A percentile compares a stretch with the other conserved stretches of the same genome.
These are phyloP conservation scores for Pseudopithomyces maydicus DNA, from an alignment of 2,329 filamentous ascomycete genomes.

Conservation along the genomic window DNA sequence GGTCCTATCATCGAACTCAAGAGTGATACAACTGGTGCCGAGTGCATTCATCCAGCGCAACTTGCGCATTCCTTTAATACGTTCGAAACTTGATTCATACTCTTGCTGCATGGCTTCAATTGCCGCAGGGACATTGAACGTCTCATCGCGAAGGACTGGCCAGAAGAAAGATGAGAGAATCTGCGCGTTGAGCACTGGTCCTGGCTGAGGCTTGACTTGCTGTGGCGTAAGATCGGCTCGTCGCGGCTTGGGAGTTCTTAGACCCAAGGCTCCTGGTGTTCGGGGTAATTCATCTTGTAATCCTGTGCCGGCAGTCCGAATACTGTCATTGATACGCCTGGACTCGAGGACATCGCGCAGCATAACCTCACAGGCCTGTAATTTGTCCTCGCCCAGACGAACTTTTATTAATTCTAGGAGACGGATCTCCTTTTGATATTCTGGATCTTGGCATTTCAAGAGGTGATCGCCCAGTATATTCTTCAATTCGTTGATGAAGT, in stretches of 20 bases:
- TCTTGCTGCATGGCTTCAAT: constrained; percentile 66
- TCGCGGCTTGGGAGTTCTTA: constrained; percentile 33
- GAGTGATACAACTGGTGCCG: constrained; percentile 77
- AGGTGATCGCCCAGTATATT: constrained; percentile 85
- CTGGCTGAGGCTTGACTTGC: constrained; percentile 37
- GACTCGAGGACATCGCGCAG: constrained; percentile 90
- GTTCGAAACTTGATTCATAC: constrained; percentile 78
- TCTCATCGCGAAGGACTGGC: constrained; percentile 77
- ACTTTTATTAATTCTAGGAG: constrained; percentile 87
- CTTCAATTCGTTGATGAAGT: constrained; percentile 95
- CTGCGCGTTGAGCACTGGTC: constrained; percentile 68
- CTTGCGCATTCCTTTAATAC: constrained; percentile 81
- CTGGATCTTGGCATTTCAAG: constrained; percentile 62
- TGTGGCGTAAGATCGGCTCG: constrained; percentile 23
- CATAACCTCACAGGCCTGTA: constrained; percentile 98
- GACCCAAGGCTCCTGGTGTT: constrained; percentile 25
- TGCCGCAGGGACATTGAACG: constrained; percentile 66
- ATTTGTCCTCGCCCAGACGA: constrained; percentile 80
- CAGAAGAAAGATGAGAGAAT: constrained; percentile 93
- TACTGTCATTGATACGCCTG: constrained; percentile 68
- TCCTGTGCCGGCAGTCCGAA: constrained; percentile 30
- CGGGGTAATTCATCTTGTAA: constrained; percentile 20
- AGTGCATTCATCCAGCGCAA: constrained; percentile 86
- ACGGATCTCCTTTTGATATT: constrained; percentile 78
- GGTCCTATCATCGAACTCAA: constrained; percentile 81